Conservation (phyloP, 345 rosid species). For the Sonneratia alba region DNA sequence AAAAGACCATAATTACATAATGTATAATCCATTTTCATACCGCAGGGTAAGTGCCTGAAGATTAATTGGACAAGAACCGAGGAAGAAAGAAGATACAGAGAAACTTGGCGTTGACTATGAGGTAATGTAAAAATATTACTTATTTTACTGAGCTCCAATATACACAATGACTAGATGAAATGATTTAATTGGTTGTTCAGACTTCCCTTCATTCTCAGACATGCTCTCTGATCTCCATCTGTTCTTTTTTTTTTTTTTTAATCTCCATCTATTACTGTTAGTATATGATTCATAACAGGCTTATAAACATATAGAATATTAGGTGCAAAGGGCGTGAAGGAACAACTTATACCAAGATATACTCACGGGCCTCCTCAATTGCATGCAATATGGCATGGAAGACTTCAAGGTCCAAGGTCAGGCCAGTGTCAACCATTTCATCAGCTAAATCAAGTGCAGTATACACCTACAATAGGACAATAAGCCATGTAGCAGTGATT, state of each 20-base stretch:
- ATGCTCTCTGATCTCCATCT: neutral
- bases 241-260: neutral
- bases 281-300: neutral
- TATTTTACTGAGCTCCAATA: neutral
- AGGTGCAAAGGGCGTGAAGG: neutral
- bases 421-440: conserved; percentile 46
- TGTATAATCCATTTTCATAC: neutral
- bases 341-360: conserved; percentile 44
- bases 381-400: conserved; percentile 44
- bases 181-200: neutral
- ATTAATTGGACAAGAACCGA: neutral
- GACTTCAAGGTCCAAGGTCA: conserved; percentile 34
- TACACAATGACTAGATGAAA: neutral
- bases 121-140: too few species aligned
- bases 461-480: conserved; percentile 47
- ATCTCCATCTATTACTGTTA: neutral
- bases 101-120: neutral
- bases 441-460: conserved; percentile 62
- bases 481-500: neutral
- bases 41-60: neutral
- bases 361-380: conserved; percentile 49
- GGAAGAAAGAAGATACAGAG: neutral
- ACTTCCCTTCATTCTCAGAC: neutral
- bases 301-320: neutral
- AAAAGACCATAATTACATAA: neutral